Evolutionary conservation across 345 rosid species (phyloP), one percentile per base, ranked within the genome.

Genomic region (Acer negundo): DNA sequence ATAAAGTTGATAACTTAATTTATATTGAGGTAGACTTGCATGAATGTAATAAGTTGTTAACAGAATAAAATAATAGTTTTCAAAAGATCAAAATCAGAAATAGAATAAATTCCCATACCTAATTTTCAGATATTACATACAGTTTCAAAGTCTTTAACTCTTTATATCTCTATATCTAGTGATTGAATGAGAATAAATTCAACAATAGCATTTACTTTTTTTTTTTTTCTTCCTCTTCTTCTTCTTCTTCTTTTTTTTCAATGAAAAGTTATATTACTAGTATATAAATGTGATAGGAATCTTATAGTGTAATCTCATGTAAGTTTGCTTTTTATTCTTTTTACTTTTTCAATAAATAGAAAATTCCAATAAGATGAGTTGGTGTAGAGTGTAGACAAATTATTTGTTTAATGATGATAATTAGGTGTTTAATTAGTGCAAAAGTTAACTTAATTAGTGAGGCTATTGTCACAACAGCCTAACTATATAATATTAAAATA

Each of bases 101-200:
- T 49, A 4, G 55, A 49, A 49, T 49, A 15, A 49, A 49, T 49
- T 49, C 55, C 19, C 19, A 49, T 49, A 49, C 1, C 55, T 49
- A 49, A 49, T 49, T 49, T 49, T 13, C 16, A 12, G 17, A 49
- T 10, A 13, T 49, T 49, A 49, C 55, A 49, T 13, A 12, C 16
- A 49, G 55, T 49, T 49, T 49, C 19, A 49, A 49, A 49, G 16
- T 49, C 55, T 49, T 4, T 49, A 49, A 12, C 2, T 56, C 62
- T 17, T 35, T 35, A 35, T 35, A 35, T 35, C 38, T 35, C 38
- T 35, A 19, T n/a, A 17, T 59, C 2, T 19, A n/a, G 23, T 59
- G 63, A 59, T n/a, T 16, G 63, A 22, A 22, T 44, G 15, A 63
- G 69, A 62, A 62, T 74, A 74, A 74, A 74, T 44, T 62, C 69